Conservation (phyloP, 305 asterid genomes). For the Solanum aculeatissimum region DNA sequence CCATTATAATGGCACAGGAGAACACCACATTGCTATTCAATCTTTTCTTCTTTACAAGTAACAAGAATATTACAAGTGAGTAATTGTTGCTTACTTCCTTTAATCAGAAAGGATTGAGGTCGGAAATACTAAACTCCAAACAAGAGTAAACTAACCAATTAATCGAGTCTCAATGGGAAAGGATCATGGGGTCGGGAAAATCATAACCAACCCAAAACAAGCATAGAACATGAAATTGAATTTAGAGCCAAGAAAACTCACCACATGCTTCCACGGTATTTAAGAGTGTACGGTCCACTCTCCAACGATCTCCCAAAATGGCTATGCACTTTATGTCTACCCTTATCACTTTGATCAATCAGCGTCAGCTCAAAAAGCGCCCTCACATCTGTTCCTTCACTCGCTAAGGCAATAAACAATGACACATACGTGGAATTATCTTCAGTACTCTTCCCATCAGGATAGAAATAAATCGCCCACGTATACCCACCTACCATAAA, state of each 20-base stretch:
- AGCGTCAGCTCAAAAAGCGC: slow-evolving; percentile 90
- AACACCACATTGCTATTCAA: neutral
- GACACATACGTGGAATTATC: slow-evolving; percentile 83
- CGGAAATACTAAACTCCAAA: neutral
- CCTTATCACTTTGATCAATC: slow-evolving; percentile 91
- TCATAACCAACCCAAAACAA: neutral
- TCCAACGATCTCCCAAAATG: slow-evolving; percentile 98
- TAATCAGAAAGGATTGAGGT: neutral
- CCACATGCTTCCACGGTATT: slow-evolving; percentile 99
- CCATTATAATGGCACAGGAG: neutral
- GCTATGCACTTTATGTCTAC: slow-evolving; percentile 90
- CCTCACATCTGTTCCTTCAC: slow-evolving; percentile 86
- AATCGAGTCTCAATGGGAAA: neutral
- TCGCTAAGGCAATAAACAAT: slow-evolving; percentile 83
- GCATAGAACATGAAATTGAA: neutral
- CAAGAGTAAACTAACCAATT: neutral
- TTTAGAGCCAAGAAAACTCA: slow-evolving; percentile 19
- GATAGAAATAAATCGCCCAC: slow-evolving; percentile 95
- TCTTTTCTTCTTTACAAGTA: neutral
- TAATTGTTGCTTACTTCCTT: neutral
- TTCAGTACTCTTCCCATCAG: slow-evolving; percentile 90
- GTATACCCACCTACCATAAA: slow-evolving; percentile 83
- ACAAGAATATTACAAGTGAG: neutral
- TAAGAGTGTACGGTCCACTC: slow-evolving; percentile 87
- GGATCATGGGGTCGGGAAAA: neutral